phyloP scores from a whole-genome alignment of 208 protist species.

The Herpetomonas tarakana region DNA sequence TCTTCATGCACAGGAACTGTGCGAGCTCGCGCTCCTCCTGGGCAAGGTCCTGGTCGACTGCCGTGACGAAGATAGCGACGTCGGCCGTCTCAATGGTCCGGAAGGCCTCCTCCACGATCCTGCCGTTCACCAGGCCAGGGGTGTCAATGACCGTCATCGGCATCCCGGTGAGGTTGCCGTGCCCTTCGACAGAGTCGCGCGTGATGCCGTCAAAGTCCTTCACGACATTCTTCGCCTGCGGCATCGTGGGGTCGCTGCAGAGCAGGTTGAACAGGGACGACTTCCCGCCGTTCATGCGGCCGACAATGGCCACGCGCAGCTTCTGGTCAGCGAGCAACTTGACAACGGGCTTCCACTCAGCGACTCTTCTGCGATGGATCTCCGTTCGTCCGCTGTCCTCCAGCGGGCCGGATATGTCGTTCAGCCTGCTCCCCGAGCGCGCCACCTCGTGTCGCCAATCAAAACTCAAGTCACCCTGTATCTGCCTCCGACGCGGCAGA shows the following conservation, averaged over 20 bases:
- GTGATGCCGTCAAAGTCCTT: slow-evolving; percentile 89
- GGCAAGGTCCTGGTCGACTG: slow-evolving; percentile 61
- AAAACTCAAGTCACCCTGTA: slow-evolving; percentile 38
- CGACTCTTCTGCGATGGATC: slow-evolving; percentile 66
- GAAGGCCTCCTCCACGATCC: slow-evolving; percentile 82
- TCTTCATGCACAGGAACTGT: slow-evolving; percentile 61
- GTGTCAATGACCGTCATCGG: slow-evolving; percentile 91
- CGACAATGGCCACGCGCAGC: slow-evolving; percentile 84
- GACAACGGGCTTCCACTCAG: slow-evolving; percentile 82
- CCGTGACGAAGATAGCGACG: slow-evolving; percentile 71
- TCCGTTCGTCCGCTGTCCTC: slow-evolving; percentile 52
- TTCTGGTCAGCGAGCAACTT: slow-evolving; percentile 75
- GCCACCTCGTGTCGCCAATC: slow-evolving; percentile 63
- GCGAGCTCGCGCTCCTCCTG: slow-evolving; percentile 67
- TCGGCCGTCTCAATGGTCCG: slow-evolving; percentile 83
- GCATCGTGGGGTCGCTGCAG: slow-evolving; percentile 60
- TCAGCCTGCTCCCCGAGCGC: slow-evolving; percentile 50
- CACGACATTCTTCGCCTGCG: slow-evolving; percentile 55
- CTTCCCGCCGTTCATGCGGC: slow-evolving; percentile 89
- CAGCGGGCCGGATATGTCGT: slow-evolving; percentile 77
- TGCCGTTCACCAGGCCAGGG: slow-evolving; percentile 73
- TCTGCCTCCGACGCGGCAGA: slow-evolving; percentile 47
- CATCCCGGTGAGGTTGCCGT: slow-evolving; percentile 62
- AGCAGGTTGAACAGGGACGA: slow-evolving; percentile 90
- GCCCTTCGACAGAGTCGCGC: slow-evolving; percentile 80